Evolutionary conservation across 139 green algal species (phyloP), one percentile per base, ranked within the genome.

Genomic region (Chlorella vulgaris): DNA sequence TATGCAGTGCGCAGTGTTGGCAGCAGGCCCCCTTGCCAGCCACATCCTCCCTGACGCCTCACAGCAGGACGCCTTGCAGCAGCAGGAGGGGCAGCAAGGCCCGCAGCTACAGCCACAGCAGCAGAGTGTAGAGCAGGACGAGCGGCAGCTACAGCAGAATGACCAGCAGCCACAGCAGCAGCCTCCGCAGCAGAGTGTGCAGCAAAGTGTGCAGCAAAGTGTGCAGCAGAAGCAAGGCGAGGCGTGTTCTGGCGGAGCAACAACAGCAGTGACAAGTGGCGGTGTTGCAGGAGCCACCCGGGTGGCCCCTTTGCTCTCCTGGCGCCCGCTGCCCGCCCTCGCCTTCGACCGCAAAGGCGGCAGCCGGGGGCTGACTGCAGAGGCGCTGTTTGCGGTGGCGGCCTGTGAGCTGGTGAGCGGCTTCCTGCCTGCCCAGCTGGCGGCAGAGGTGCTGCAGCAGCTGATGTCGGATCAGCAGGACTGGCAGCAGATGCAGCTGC

Each of bases 351-450:
- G 42, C 31, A 22, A 21, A 26, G 74, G 74, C 26, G n/a, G 28
- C 19, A 7, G 43, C 58, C 3, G 35, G 60, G 60, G 60, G 15
- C 55, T 81, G 39, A 73, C 60, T 15, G 60, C 75, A 18, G 60
- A 43, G 13, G 19, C n/a, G 2, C 40, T 81, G 39, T 47, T 71
- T 33, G 75, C 60, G 3, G n/a, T 65, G 0, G 39, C 75, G 0
- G 10, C 42, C n/a, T 81, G 60, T 29, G 75, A 73, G 39, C 60
- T 80, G 36, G 24, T 80, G 74, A 31, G 51, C n/a, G 15, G 33
- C 53, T 80, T 69, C 53, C 35, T 80, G 74, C 74, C 74, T n/a
- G 5, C 53, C 10, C 38, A 39, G 53, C 74, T 80, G 22, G 53
- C 74, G 40, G 53, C 51, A 3, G 33, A 28, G 26, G 8, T 80